Conservation (phyloP, 495 filamentous ascomycete genomes). For the Hypoxylon lenormandii region DNA sequence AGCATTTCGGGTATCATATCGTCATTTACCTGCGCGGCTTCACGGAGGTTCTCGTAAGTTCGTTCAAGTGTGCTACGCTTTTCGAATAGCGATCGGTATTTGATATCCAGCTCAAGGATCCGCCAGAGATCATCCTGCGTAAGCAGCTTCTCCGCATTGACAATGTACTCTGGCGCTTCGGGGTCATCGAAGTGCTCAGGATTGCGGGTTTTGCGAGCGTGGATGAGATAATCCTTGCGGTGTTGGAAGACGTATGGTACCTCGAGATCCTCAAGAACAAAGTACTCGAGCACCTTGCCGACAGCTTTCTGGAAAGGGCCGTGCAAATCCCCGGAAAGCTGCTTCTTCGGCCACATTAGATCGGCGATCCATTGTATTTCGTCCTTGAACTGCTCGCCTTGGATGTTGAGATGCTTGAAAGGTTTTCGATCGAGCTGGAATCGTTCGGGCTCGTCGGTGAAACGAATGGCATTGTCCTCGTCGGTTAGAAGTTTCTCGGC, state of each 20-base stretch:
- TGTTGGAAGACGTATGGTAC: conserved; percentile 98
- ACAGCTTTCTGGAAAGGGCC: conserved; percentile 88
- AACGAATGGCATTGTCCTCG: conserved; percentile 88
- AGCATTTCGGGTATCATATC: conserved; percentile 82
- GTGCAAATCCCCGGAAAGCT: conserved; percentile 73
- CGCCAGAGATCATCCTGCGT: conserved; percentile 95
- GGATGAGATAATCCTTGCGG: conserved; percentile 96
- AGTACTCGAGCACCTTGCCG: conserved; percentile 91
- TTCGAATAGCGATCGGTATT: conserved; percentile 88
- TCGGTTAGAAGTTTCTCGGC: conserved; percentile 93
- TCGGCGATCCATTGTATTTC: conserved; percentile 92
- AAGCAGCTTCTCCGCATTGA: conserved; percentile 86
- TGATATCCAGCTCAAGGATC: conserved; percentile 91
- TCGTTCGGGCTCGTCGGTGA: conserved; percentile 88
- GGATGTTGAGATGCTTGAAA: conserved; percentile 79
- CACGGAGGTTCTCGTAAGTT: conserved; percentile 77
- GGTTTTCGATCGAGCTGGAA: conserved; percentile 91
- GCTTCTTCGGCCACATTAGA: conserved; percentile 86
- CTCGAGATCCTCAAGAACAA: conserved; percentile 90
- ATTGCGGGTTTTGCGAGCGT: conserved; percentile 79
- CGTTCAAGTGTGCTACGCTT: conserved; percentile 86
- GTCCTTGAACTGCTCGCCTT: conserved; percentile 84
- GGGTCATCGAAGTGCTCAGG: conserved; percentile 64
- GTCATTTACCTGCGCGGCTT: conserved; percentile 66
- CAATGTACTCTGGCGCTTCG: conserved; percentile 76